Conservation (phyloP, 768 basidiomycete genomes). For the Panus rudis region DNA sequence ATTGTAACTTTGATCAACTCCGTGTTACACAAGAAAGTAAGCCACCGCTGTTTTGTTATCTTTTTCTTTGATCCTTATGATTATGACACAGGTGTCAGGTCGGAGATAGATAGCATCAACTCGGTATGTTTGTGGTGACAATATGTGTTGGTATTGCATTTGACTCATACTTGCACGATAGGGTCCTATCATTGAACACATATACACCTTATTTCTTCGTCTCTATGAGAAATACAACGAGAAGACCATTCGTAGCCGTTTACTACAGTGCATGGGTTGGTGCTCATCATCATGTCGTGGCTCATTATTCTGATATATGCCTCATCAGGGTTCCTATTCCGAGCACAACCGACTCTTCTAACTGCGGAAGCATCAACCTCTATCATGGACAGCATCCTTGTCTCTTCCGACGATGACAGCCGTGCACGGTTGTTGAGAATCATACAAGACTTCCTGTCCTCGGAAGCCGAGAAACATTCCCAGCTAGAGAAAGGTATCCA, state of each 20-base stretch:
- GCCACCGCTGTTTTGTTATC: conserved; percentile 25
- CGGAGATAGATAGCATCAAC: conserved; percentile 53
- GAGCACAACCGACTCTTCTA: conserved; percentile 88
- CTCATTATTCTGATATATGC: background rate
- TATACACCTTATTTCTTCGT: conserved; percentile 65
- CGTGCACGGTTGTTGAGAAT: conserved; percentile 74
- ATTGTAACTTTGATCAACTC: conserved; percentile 81
- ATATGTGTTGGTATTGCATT: background rate
- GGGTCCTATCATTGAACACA: conserved; percentile 75
- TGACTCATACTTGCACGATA: conserved; percentile 27
- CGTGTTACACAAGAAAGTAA: conserved; percentile 57
- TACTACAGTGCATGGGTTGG: conserved; percentile 82
- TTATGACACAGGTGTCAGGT: conserved; percentile 50
- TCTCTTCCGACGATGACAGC: conserved; percentile 62
- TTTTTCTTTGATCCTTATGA: too few species aligned
- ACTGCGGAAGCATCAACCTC: conserved; percentile 67
- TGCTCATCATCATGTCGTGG: background rate
- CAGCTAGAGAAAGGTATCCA: conserved; percentile 55
- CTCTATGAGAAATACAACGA: conserved; percentile 66
- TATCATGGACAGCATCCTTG: conserved; percentile 89
- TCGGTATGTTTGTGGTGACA: conserved; percentile 29
- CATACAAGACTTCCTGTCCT: conserved; percentile 85
- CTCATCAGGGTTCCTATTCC: conserved; percentile 87
- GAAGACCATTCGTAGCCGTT: conserved; percentile 53
- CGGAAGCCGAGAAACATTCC: conserved; percentile 74